Evolutionary conservation across 768 basidiomycete species (phyloP).

Genomic region (Leccinum arenicola): DNA sequence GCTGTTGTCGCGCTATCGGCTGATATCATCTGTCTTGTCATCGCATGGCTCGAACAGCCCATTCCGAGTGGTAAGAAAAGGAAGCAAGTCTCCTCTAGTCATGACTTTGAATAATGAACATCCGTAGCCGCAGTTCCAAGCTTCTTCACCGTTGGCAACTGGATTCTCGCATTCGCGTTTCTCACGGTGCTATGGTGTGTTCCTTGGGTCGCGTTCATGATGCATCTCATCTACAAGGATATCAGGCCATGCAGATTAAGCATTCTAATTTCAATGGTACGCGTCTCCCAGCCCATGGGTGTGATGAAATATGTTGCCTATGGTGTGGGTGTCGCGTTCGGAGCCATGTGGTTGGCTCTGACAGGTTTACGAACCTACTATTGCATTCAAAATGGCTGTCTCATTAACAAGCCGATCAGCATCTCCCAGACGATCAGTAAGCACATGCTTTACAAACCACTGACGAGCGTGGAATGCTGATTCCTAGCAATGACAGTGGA

Average conservation of each 20-base stretch:
- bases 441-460: not conserved
- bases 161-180: slow-evolving; percentile 1
- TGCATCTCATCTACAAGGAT: not conserved
- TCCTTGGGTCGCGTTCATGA: not conserved
- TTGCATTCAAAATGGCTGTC: not conserved
- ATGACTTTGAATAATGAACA: not conserved
- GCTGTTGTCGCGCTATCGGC: not conserved
- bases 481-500: not conserved
- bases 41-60: not conserved
- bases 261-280: not conserved
- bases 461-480: not conserved
- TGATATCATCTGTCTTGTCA: slow-evolving; percentile 1
- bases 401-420: not conserved
- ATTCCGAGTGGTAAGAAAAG: not conserved
- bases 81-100: not conserved
- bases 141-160: not conserved
- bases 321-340: not conserved
- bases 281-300: not conserved
- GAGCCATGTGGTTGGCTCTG: not conserved
- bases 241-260: not conserved
- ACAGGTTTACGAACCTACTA: not conserved
- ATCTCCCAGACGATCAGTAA: not conserved
- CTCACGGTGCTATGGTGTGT: slow-evolving; percentile 3
- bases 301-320: not conserved
- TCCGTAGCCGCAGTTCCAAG: not conserved